Base-by-base conservation (phyloP, 2,329 filamentous ascomycete genomes). In the Epichloe scottii region DNA sequence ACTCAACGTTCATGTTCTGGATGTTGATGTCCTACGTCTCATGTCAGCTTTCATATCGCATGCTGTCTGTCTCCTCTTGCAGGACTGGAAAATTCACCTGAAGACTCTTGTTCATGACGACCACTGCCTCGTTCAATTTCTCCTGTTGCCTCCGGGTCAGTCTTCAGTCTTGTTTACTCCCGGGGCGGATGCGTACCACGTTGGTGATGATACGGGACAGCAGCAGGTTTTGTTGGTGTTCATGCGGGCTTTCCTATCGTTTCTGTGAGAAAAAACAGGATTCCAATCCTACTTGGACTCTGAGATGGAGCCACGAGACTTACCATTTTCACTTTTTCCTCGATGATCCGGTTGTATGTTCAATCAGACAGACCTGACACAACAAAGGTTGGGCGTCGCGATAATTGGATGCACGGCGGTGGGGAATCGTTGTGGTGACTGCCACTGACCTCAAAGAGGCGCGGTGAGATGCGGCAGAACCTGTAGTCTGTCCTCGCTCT, bases 1-100 rank as follows among this genome's bases (percentile, higher is more conserved):
- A 78, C 71, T 97, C 93, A 37, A 96, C 89, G 64, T 98, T 95
- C 89, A 97, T 96, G 67, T 97, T 98, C 62, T 95, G 87, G 51
- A 96, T 84, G 63, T 97, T 97, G 76, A 97, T 96, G 59, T 97
- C 91, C 87, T 95, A 59, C 3, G 2, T 7, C 12, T 14, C 14
- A 17, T 8, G 37, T 54, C 26, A 53, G 30, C 23, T 34, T 19
- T 19, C 34, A 19, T 11, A 8, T 11, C 6, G 15, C 21, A 12
- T 35, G 10, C 15, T 38, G 19, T 11, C 12, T 38, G 19, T 11
- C 14, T 17, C 7, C 33, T 23, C 11, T 19, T 14, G 23, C 7
- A 39, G 4, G 14, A n/a, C 15, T 11, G n/a, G 1, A 7, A 39
- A 37, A 50, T 53, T 14, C 48, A 90, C 89, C 69, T 95, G 87